phyloP scores from a whole-genome alignment of 225 moss, liverwort and hornwort genomes.

The Rhytidiadelphus loreus region DNA sequence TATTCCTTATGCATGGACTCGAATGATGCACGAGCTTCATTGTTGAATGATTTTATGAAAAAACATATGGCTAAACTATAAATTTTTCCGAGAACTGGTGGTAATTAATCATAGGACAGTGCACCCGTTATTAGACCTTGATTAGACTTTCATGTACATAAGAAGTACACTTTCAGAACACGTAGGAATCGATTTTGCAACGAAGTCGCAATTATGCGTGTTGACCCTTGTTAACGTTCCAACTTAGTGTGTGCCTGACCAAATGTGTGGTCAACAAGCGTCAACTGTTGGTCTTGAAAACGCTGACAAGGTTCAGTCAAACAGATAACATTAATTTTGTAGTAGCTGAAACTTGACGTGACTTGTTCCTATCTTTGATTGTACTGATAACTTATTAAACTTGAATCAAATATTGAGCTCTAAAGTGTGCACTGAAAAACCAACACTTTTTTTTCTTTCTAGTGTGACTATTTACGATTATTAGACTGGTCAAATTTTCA shows the following conservation, averaged over 20 bases:
- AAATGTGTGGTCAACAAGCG: not conserved
- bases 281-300: not conserved
- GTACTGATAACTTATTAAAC: not conserved
- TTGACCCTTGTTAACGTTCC: not conserved
- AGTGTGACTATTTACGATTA: not conserved
- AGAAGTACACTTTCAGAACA: not conserved
- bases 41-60: not conserved
- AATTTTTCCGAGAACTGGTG: not conserved
- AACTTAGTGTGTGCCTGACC: not conserved
- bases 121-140: not conserved
- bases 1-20: not conserved
- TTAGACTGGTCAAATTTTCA: rapidly evolving
- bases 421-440: not conserved
- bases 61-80: not conserved
- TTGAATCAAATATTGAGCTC: not conserved
- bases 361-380: not conserved
- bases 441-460: too few species aligned
- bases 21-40: not conserved
- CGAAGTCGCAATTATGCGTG: not conserved
- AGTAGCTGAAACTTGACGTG: not conserved
- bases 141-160: not conserved
- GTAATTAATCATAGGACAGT: rapidly evolving
- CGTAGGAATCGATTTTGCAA: not conserved
- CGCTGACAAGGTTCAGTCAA: not conserved
- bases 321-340: not conserved